Percentiles rank a stretch among this genome's conserved stretches.
These are phyloP conservation scores for Hortiboletus campestris DNA, from an alignment of 768 basidiomycete genomes.

Conservation along the genomic window DNA sequence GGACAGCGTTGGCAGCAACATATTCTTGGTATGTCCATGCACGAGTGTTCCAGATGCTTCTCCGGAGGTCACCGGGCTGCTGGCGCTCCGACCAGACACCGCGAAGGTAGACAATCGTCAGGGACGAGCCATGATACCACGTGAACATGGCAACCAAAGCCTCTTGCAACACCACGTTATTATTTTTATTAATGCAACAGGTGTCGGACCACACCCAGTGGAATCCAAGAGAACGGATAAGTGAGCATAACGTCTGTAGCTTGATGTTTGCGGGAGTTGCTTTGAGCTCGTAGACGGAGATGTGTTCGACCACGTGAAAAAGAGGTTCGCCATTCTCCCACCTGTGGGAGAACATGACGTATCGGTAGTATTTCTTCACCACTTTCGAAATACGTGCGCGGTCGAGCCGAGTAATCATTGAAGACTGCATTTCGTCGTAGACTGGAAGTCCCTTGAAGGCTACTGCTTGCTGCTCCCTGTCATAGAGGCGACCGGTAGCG, in stretches of 20 bases:
- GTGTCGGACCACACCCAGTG: conserved; percentile 19
- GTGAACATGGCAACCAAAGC: conserved; percentile 16
- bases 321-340: conserved; percentile 7
- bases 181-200: conserved; percentile 1
- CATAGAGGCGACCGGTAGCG: conserved; percentile 2
- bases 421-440: conserved; percentile 4
- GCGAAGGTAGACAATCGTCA: conserved; percentile 14
- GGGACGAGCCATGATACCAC: conserved; percentile 9
- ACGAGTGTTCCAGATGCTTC: conserved; percentile 17
- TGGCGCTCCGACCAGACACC: background rate
- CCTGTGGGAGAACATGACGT: conserved; percentile 11
- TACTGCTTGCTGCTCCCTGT: conserved; percentile 6
- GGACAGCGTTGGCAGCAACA: conserved; percentile 6
- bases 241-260: conserved; percentile 3
- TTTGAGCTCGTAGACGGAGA: conserved; percentile 3
- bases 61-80: background rate
- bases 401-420: conserved; percentile 1
- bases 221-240: conserved; percentile 1
- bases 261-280: conserved; percentile 2
- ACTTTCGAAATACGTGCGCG: background rate
- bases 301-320: conserved; percentile 2
- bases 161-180: conserved; percentile 7
- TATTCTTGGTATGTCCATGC: conserved; percentile 13
- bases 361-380: conserved; percentile 9
- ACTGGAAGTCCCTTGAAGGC: conserved; percentile 5